These are phyloP conservation scores for Dinochytrium kinnereticum DNA, from an alignment of 371 early-diverging fungal species.

Conservation along the genomic window DNA sequence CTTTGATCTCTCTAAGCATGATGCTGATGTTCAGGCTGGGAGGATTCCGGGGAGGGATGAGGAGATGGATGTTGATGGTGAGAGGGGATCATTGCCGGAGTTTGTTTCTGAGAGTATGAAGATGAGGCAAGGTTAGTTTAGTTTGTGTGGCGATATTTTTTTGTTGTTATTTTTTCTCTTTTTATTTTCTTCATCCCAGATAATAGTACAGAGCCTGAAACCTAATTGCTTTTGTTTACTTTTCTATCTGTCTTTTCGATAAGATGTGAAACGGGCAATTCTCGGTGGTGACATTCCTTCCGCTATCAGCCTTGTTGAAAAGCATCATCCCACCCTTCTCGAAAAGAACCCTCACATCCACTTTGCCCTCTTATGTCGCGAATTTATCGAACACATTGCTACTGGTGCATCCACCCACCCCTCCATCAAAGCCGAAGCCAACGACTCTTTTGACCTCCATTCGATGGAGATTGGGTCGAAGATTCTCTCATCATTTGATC, in stretches of 20 bases:
- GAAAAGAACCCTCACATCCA: conserved; percentile 60
- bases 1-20: not conserved
- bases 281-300: conserved; percentile 71
- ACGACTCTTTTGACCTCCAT: conserved; percentile 14
- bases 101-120: conserved; percentile 1
- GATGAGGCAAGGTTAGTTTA: conserved; percentile 23
- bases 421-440: conserved; percentile 44
- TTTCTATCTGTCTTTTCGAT: not conserved
- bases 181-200: not conserved
- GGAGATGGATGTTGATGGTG: conserved; percentile 8
- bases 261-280: conserved; percentile 70
- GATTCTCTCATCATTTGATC: conserved; percentile 71
- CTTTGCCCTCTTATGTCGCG: conserved; percentile 78
- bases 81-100: not conserved
- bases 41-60: not conserved
- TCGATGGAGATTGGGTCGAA: conserved; percentile 75
- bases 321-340: conserved; percentile 69
- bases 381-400: conserved; percentile 81
- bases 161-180: not conserved
- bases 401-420: conserved; percentile 20
- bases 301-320: conserved; percentile 67
- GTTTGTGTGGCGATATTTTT: not conserved
- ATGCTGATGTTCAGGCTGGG: not conserved
- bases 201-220: too few relatives aligned
- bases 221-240: too few relatives aligned